Conservation (phyloP, 805 yeast species). For the Saccharomycopsis sp. region DNA sequence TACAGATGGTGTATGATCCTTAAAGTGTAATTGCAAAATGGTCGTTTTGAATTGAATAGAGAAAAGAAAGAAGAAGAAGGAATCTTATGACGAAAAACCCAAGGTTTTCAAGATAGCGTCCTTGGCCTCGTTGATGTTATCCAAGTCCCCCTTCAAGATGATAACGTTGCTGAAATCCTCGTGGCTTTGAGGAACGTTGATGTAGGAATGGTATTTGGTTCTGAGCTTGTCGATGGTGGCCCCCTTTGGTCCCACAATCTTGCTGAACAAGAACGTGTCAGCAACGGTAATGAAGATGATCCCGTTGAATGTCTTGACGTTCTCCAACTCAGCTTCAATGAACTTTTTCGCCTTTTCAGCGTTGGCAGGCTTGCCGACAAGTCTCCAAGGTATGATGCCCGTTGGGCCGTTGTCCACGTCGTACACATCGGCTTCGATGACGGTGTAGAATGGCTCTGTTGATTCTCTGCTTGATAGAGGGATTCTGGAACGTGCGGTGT, state of each 20-base stretch:
- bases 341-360: constrained; percentile 44
- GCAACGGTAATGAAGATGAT: constrained; percentile 58
- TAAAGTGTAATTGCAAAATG: no score
- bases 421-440: constrained; percentile 21
- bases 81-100: neutral
- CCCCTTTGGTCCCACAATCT: constrained; percentile 73
- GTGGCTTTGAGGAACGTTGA: constrained; percentile 52
- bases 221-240: constrained; percentile 54
- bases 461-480: constrained; percentile 30
- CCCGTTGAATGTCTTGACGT: constrained; percentile 36
- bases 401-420: constrained; percentile 10
- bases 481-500: constrained; percentile 36
- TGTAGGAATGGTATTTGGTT: constrained; percentile 44
- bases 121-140: constrained; percentile 43
- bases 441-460: no score
- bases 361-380: constrained; percentile 43
- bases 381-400: constrained; percentile 53
- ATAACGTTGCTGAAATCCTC: constrained; percentile 47
- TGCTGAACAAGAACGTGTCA: constrained; percentile 43
- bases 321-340: constrained; percentile 41
- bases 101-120: constrained; percentile 28
- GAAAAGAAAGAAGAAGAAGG: neutral
- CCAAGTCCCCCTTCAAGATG: constrained; percentile 50
- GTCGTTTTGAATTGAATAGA: no score
- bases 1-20: no score